Conservation (phyloP, 2,329 filamentous ascomycete species). For the Calonectria pseudoreteaudii region DNA sequence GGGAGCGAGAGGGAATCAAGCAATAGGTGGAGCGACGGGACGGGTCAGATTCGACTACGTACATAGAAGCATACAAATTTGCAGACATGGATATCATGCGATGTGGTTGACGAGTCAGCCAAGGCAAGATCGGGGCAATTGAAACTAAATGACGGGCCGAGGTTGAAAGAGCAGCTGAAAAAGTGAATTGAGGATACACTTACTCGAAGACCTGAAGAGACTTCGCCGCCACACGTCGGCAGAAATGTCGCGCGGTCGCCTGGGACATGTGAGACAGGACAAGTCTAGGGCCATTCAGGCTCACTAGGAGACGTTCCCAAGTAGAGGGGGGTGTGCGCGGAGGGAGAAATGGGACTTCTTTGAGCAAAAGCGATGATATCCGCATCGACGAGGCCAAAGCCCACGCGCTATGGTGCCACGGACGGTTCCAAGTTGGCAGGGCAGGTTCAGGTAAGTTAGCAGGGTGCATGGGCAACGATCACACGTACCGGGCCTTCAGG, state of each 20-base stretch:
- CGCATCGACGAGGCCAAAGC: constrained; percentile 15
- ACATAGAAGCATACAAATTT: neutral
- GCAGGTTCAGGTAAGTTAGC: neutral
- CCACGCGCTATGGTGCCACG: constrained; percentile 2
- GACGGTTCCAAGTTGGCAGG: constrained; percentile 3
- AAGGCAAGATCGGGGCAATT: constrained; percentile 8
- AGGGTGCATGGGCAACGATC: constrained; percentile 18
- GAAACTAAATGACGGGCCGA: constrained; percentile 17
- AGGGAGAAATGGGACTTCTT: neutral
- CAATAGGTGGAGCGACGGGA: constrained; percentile 3
- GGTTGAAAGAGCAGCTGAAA: constrained; percentile 1
- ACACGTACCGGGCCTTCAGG: constrained; percentile 15
- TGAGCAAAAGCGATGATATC: constrained; percentile 21
- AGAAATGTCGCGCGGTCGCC: neutral
- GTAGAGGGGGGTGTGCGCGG: neutral
- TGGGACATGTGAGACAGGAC: neutral
- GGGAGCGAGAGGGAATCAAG: neutral
- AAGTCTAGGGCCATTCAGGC: neutral
- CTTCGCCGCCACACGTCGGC: neutral
- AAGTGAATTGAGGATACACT: constrained; percentile 4
- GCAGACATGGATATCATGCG: constrained; percentile 17
- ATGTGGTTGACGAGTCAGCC: neutral
- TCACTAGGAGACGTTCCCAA: neutral
- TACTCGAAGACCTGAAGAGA: neutral
- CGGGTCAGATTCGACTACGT: constrained; percentile 1